Base-by-base conservation (phyloP, 768 basidiomycete species). In the Rubroboletus satanas region DNA sequence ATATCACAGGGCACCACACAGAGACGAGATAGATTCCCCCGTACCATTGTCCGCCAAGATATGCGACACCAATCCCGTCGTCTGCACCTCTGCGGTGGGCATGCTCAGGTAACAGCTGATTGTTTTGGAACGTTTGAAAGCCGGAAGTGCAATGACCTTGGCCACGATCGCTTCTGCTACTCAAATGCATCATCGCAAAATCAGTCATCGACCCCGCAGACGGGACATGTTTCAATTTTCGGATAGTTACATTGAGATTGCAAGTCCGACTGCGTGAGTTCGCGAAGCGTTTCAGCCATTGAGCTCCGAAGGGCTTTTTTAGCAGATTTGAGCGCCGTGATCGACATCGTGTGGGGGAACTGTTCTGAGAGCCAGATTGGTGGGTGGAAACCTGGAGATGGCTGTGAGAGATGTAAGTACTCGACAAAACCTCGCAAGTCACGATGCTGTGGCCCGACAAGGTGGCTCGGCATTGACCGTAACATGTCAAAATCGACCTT, bases 51-150 rank as follows among this genome's bases (percentile, higher is more conserved):
- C 68, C 21, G 73, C 64, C n/a, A 90, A 66, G 51, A 90, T 77
- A 14, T 74, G 73, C 11, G 76, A 66, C 11, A 81, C 75, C 35
- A 91, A 58, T 0, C 65, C 63, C 5, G 75, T 63, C 0, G 90
- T 91, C 61, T 85, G 78, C 26, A 84, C 75, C 62, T 92, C 90
- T 4, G 79, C 86, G 2, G 77, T 66, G 11, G 87, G 87, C 90
- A 92, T 90, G 69, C 83, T 90, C 39, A 92, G 74, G 66, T 87
- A 92, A 68, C 90, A 92, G 72, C 87, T 84, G 31, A 90, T 67
- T 5, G 74, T 74, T 48, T 69, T 76, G 48, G 76, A 77, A 37
- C 63, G 62, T 35, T 75, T 68, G 61, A 90, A 86, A 9, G 75
- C 74, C 2, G 84, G 74, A 17, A 83, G 68, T 0, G 77, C 65